These are phyloP conservation scores for Madurella fahalii DNA, from an alignment of 2,329 filamentous ascomycete species.

Conservation along the genomic window DNA sequence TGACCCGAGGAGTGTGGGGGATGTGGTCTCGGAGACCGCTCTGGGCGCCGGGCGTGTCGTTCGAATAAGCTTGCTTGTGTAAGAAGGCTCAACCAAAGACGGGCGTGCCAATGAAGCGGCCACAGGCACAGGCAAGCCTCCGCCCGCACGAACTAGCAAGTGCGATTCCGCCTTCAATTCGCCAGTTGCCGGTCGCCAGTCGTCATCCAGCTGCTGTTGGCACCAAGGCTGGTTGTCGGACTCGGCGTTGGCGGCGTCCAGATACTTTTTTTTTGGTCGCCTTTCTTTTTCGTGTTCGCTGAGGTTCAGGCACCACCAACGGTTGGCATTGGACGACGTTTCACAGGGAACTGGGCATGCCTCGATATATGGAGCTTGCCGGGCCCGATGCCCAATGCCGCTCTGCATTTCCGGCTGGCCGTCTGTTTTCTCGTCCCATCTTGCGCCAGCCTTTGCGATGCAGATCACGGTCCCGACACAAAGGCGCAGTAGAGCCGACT, in stretches of 20 bases:
- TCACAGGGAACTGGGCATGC: conserved; percentile 5
- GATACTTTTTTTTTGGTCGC: background rate
- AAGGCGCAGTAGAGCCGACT: background rate
- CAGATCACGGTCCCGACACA: background rate
- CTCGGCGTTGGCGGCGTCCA: background rate
- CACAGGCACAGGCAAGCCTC: conserved; percentile 8
- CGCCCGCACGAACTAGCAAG: conserved; percentile 7
- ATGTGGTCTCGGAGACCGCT: conserved; percentile 3
- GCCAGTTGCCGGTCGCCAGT: background rate
- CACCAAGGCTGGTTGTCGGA: background rate
- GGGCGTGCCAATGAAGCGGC: conserved; percentile 19
- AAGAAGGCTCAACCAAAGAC: conserved; percentile 12
- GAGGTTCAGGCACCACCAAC: background rate
- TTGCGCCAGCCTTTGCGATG: background rate
- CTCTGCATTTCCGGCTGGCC: background rate
- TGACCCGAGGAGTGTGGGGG: conserved; percentile 5
- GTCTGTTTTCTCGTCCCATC: background rate
- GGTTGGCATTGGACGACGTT: conserved; percentile 1
- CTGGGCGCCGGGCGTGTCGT: conserved; percentile 13
- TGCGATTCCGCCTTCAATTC: conserved; percentile 1
- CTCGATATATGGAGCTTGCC: background rate
- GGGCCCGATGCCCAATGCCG: background rate
- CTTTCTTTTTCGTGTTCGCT: background rate
- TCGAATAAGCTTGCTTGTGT: conserved; percentile 20
- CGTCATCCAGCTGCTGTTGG: background rate